Evolutionary conservation across 176 grass and related monocot species (phyloP).

Genomic region (Elymus sibiricus): DNA sequence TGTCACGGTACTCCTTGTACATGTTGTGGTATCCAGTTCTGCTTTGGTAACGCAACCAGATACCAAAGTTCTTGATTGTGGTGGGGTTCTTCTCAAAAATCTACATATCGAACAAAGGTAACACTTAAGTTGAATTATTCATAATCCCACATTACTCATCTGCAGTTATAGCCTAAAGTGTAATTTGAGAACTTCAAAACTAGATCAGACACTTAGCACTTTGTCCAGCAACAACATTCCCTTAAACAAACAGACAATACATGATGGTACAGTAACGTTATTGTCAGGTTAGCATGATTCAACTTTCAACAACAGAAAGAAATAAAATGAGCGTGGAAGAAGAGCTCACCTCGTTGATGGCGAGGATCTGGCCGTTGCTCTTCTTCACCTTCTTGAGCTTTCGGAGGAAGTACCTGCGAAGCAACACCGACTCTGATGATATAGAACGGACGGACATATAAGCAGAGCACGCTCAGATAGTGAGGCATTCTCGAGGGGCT

Average conservation of each 20-base stretch:
- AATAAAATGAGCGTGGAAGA: not conserved
- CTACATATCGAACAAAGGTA: constrained; percentile 17
- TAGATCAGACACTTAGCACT: not conserved
- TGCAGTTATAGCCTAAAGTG: not conserved
- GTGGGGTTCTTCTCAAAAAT: constrained; percentile 75
- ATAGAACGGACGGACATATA: not conserved
- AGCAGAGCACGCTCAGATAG: not conserved
- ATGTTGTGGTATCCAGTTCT: constrained; percentile 84
- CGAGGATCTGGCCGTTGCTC: constrained; percentile 80
- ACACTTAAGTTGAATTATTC: not conserved
- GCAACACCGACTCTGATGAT: not conserved
- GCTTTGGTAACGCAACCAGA: constrained; percentile 77
- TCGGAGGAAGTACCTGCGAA: constrained; percentile 66
- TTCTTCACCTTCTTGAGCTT: constrained; percentile 94
- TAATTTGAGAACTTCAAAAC: not conserved
- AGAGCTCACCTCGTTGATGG: constrained; percentile 60
- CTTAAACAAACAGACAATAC: not conserved
- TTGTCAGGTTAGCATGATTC: not conserved
- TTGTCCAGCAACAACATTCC: not conserved
- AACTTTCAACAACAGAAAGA: not conserved
- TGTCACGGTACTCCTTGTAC: constrained; percentile 86
- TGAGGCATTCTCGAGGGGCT: not conserved
- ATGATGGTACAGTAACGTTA: not conserved
- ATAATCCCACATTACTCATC: not conserved
- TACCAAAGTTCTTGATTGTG: constrained; percentile 82